Evolutionary conservation across 2,329 filamentous ascomycete species (phyloP).

Genomic region (Geosmithia putterillii): DNA sequence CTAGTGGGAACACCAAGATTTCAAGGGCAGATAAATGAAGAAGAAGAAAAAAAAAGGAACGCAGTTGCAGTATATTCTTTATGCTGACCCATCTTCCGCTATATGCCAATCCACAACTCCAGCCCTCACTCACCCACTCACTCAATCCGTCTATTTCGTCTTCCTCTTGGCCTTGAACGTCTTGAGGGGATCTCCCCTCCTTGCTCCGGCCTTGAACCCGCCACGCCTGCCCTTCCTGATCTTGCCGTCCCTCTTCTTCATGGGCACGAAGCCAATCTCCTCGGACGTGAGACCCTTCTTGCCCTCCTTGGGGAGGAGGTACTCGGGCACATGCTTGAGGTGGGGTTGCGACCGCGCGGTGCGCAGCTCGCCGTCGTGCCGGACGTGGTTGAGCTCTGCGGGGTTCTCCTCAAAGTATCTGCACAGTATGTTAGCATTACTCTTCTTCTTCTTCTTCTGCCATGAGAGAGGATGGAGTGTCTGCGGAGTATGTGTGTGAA

Average conservation of each 20-base stretch:
- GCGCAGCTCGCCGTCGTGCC: constrained; percentile 81
- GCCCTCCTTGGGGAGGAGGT: constrained; percentile 70
- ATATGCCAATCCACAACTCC: background rate
- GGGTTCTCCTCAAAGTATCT: constrained; percentile 94
- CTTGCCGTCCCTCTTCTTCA: constrained; percentile 41
- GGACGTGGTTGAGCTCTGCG: constrained; percentile 70
- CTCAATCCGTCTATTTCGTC: constrained; percentile 16
- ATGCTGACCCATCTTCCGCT: background rate
- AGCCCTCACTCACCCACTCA: background rate
- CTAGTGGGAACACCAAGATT: no score
- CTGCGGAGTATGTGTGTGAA: no score
- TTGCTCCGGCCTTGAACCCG: constrained; percentile 36
- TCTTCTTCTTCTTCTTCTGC: background rate
- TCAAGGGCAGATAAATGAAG: no score
- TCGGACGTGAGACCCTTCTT: constrained; percentile 55
- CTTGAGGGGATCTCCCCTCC: constrained; percentile 75
- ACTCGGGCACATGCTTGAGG: constrained; percentile 88
- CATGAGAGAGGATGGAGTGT: background rate
- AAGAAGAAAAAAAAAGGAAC: no score
- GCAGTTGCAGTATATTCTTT: no score
- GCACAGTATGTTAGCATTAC: no score
- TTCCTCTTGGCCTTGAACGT: constrained; percentile 62
- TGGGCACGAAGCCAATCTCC: constrained; percentile 66
- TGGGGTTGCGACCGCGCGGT: constrained; percentile 78
- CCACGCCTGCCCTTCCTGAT: constrained; percentile 28